Conservation (phyloP, 2,329 filamentous ascomycete species). For the Geoglossum cookeanum region DNA sequence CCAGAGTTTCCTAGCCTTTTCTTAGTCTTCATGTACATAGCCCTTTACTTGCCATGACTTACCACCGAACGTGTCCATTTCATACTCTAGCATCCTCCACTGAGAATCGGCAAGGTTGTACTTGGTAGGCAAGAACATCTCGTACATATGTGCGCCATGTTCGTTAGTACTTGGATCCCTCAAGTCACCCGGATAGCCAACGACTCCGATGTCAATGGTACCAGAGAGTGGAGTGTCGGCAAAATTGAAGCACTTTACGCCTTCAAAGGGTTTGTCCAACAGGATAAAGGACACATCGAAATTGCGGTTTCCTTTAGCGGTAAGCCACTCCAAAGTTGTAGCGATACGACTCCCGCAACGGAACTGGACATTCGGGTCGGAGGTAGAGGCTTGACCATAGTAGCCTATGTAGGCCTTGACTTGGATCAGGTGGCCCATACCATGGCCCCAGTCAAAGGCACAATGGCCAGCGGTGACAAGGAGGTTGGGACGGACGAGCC, state of each 20-base stretch:
- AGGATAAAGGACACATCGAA: conserved; percentile 10
- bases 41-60: conserved; percentile 3
- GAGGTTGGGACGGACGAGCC: conserved; percentile 10
- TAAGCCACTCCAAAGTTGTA: conserved; percentile 10
- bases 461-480: conserved; percentile 12
- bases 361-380: conserved; percentile 9
- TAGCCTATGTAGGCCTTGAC: conserved; percentile 21
- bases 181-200: conserved; percentile 19
- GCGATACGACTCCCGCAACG: conserved; percentile 10
- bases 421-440: conserved; percentile 11
- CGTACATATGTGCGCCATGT: conserved; percentile 18
- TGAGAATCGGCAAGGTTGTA: conserved; percentile 12
- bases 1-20: conserved; percentile 5
- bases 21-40: neutral
- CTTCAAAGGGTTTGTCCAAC: conserved; percentile 11
- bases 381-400: conserved; percentile 11
- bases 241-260: conserved; percentile 9
- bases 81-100: conserved; percentile 17
- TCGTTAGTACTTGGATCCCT: conserved; percentile 9
- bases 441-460: conserved; percentile 12
- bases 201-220: conserved; percentile 13
- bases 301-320: conserved; percentile 4
- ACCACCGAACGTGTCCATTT: conserved; percentile 16
- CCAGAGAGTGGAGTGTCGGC: conserved; percentile 10
- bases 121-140: conserved; percentile 12